Evolutionary conservation across 257 asterid genomes (phyloP).

Genomic region (Przewalskia tangutica): DNA sequence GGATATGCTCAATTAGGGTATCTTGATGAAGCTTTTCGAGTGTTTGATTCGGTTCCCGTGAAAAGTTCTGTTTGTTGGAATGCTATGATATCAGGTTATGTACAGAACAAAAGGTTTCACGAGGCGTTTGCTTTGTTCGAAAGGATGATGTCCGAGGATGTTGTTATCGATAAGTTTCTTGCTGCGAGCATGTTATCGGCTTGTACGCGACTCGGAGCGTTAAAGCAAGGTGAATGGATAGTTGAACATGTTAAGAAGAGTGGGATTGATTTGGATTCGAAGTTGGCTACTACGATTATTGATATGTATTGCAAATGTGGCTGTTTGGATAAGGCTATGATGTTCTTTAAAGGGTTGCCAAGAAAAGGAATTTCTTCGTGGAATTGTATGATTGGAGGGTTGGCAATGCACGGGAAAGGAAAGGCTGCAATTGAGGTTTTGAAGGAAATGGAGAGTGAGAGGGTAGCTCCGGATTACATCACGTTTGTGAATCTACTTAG

Average conservation of each 20-base stretch:
- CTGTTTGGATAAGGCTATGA: constrained; percentile 49
- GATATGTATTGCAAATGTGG: constrained; percentile 91
- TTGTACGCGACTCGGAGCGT: constrained; percentile 63
- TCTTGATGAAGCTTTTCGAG: constrained; percentile 39
- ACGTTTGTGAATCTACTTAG: constrained; percentile 70
- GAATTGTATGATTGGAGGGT: constrained; percentile 92
- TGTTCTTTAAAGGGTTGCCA: constrained; percentile 38
- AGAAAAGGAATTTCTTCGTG: constrained; percentile 64
- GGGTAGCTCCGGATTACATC: constrained; percentile 42
- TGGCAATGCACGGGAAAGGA: constrained; percentile 76
- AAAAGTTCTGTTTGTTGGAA: constrained; percentile 54
- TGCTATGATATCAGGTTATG: constrained; percentile 59
- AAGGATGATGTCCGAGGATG: constrained; percentile 41
- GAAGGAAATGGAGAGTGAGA: constrained; percentile 55
- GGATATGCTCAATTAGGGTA: constrained; percentile 50
- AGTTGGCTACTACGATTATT: constrained; percentile 48
- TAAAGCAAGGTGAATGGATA: constrained; percentile 70
- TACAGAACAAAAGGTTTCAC: constrained; percentile 40
- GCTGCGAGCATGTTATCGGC: constrained; percentile 85
- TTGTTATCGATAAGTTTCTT: constrained; percentile 51
- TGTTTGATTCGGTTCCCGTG: constrained; percentile 43
- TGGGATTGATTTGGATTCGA: constrained; percentile 41
- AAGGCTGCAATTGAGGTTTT: constrained; percentile 57
- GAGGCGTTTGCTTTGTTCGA: constrained; percentile 55
- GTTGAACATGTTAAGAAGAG: constrained; percentile 27